These are phyloP conservation scores for Populus hybrid DNA, from an alignment of 441 rosid genomes.

Conservation along the genomic window DNA sequence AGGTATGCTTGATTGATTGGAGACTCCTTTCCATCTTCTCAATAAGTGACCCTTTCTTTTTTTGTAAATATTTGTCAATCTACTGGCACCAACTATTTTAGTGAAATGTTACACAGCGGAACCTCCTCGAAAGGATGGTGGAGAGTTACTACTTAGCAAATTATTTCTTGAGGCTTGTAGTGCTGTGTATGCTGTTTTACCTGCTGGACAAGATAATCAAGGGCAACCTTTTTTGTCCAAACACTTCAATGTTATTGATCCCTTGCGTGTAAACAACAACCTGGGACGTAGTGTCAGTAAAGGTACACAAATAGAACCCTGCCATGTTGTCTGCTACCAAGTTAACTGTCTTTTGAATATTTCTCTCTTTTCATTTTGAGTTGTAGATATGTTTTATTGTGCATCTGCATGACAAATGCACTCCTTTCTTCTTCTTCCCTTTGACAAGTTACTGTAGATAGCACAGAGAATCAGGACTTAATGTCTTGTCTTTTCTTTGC, in stretches of 20 bases:
- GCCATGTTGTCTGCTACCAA: background rate
- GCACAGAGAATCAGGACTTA: background rate
- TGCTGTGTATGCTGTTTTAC: constrained; percentile 65
- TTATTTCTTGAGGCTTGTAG: constrained; percentile 73
- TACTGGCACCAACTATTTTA: constrained; percentile 18
- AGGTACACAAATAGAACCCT: constrained; percentile 11
- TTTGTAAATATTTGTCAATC: constrained; percentile 9
- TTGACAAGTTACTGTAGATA: background rate
- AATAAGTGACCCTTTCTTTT: constrained; percentile 2
- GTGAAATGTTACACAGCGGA: constrained; percentile 55
- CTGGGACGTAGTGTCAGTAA: too few species aligned
- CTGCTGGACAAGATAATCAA: constrained; percentile 24
- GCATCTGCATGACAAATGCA: background rate
- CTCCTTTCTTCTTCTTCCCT: background rate
- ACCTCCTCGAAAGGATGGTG: constrained; percentile 85
- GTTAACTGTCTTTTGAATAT: background rate
- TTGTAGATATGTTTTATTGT: background rate
- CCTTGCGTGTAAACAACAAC: too few species aligned
- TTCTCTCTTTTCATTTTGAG: background rate
- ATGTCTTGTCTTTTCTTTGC: background rate
- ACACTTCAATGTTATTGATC: too few species aligned
- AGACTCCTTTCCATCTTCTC: constrained; percentile 7
- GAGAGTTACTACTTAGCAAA: constrained; percentile 56
- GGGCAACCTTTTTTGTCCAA: too few species aligned
- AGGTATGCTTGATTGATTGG: constrained; percentile 42